A percentile compares a stretch with the other conserved stretches of the same genome.
These are phyloP conservation scores for Backusella westeae DNA, from an alignment of 192 early-diverging fungal genomes.

Conservation along the genomic window DNA sequence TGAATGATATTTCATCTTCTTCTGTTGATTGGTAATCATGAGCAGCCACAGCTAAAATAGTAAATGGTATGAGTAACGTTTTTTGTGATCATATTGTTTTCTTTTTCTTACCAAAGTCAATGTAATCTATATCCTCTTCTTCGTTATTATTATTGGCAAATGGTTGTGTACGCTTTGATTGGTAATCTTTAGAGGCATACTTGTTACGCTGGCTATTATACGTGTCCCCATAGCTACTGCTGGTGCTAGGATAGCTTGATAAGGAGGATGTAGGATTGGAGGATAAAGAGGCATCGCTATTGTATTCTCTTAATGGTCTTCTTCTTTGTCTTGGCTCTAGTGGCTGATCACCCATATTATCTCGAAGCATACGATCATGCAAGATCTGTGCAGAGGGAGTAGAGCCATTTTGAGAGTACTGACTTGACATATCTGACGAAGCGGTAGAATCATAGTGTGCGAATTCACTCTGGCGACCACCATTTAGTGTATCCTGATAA, in stretches of 20 bases:
- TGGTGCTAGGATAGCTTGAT: not conserved
- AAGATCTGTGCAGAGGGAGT: conserved; percentile 1
- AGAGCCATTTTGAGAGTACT: not conserved
- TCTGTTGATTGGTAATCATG: conserved; percentile 28
- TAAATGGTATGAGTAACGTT: not conserved
- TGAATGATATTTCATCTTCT: conserved; percentile 30
- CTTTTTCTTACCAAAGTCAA: conserved; percentile 12
- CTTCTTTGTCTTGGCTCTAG: not conserved
- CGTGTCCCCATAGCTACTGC: not conserved
- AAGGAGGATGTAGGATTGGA: not conserved
- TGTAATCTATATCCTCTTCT: not conserved
- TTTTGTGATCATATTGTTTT: not conserved
- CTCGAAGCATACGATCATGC: conserved; percentile 4
- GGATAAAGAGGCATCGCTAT: not conserved
- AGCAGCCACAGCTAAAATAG: conserved; percentile 11
- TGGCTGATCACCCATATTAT: not conserved
- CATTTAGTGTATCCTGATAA: not conserved
- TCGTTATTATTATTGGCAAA: not conserved
- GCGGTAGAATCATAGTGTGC: not conserved
- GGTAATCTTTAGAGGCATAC: not conserved
- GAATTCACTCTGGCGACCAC: not conserved
- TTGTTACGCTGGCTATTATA: not conserved
- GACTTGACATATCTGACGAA: not conserved
- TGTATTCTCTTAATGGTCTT: not conserved
- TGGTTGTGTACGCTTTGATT: not conserved